Conservation (phyloP, 2,329 filamentous ascomycete species). For the Microsporum ferrugineum region DNA sequence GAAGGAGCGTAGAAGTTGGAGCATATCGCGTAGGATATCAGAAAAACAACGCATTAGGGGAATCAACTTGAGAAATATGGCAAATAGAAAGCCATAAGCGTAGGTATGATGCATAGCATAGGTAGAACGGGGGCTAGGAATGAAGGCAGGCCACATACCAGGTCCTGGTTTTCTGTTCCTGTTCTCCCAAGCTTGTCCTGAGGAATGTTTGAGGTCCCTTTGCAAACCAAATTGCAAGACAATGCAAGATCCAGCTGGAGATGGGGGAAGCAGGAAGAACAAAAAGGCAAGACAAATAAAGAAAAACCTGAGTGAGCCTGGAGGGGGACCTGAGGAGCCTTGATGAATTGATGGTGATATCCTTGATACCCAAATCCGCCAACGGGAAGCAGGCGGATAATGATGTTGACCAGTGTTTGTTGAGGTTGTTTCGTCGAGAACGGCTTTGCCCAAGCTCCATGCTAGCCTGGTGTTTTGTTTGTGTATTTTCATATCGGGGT, state of each 20-base stretch:
- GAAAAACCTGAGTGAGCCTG: background rate
- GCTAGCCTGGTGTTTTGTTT: background rate
- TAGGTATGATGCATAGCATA: background rate
- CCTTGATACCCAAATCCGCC: constrained; percentile 2
- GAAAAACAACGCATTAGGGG: background rate
- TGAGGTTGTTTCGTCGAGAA: background rate
- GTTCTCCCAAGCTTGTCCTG: background rate
- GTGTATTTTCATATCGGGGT: background rate
- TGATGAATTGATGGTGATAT: background rate
- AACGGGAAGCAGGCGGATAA: constrained; percentile 1
- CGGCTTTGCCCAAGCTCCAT: constrained; percentile 1
- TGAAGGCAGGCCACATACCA: background rate
- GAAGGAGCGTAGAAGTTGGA: constrained; percentile 1
- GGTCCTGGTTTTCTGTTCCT: background rate
- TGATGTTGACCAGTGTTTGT: background rate
- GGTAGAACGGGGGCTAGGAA: background rate
- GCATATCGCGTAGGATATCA: background rate
- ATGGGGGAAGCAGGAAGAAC: background rate
- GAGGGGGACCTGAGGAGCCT: background rate
- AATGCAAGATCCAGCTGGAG: background rate
- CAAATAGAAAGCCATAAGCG: background rate
- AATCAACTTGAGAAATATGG: background rate
- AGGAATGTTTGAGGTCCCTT: background rate
- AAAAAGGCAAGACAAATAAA: background rate
- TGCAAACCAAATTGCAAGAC: constrained; percentile 1